A percentile compares a stretch with the other conserved stretches of the same genome.
Evolutionary conservation across 768 basidiomycete genomes (phyloP).

Genomic region (Rhodosporidiobolus odoratus): DNA sequence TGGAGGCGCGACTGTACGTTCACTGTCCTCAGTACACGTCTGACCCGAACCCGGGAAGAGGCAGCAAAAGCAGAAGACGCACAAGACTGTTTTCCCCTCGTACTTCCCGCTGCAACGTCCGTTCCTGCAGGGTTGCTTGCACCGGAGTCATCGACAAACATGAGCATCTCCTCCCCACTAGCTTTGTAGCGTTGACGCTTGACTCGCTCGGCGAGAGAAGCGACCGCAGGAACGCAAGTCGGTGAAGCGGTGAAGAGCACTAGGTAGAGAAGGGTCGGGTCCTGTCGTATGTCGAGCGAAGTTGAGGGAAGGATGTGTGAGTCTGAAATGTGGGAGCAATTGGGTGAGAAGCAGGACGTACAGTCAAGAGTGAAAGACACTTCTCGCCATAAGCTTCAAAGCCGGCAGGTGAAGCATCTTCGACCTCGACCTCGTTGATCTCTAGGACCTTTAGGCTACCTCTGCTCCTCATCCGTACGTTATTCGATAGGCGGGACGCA

Average conservation of each 20-base stretch:
- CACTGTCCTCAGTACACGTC: not conserved
- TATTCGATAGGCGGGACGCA: too few relatives aligned
- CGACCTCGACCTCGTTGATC: slow-evolving; percentile 19
- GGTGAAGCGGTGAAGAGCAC: not conserved
- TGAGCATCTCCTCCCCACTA: slow-evolving; percentile 20
- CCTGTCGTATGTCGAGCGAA: not conserved
- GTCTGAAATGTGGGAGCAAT: not conserved
- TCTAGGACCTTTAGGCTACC: not conserved
- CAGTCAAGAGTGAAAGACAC: slow-evolving; percentile 8
- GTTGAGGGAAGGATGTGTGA: not conserved
- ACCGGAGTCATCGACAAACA: slow-evolving; percentile 23
- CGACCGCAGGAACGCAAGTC: not conserved
- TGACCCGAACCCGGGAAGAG: too few relatives aligned
- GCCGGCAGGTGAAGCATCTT: not conserved
- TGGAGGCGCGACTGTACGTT: slow-evolving; percentile 4
- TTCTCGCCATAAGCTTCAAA: not conserved
- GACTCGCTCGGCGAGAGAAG: slow-evolving; percentile 14
- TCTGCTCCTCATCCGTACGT: not conserved
- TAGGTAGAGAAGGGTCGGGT: slow-evolving; percentile 15
- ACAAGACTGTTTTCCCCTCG: not conserved
- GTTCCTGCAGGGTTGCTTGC: too few relatives aligned
- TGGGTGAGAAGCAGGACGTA: not conserved
- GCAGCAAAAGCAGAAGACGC: too few relatives aligned
- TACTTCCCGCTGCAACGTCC: not conserved
- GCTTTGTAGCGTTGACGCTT: slow-evolving; percentile 22